Evolutionary conservation across 352 stramenopile species (phyloP).

Genomic region (Phytophthora pini): DNA sequence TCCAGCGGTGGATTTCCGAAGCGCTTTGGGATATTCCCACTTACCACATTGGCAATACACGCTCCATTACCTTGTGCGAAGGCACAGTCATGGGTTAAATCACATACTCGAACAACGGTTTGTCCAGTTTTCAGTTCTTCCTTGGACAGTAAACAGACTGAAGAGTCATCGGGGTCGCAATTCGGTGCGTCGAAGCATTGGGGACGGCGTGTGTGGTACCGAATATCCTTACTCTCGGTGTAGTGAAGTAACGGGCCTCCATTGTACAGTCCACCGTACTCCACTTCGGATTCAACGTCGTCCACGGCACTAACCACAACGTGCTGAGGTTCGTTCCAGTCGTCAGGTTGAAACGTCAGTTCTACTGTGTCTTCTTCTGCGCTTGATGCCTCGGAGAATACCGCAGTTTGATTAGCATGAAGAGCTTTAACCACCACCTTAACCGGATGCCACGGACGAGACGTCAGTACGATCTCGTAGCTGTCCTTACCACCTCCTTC

Average conservation of each 20-base stretch:
- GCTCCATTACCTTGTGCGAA: conserved; percentile 60
- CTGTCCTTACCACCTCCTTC: conserved; percentile 64
- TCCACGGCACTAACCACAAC: conserved; percentile 62
- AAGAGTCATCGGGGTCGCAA: conserved; percentile 45
- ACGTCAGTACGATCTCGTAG: conserved; percentile 65
- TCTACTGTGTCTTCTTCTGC: conserved; percentile 5
- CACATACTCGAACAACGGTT: conserved; percentile 53
- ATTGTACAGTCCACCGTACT: conserved; percentile 66
- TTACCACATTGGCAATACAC: conserved; percentile 40
- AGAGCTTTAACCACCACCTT: conserved; percentile 51
- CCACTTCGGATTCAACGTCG: conserved; percentile 61
- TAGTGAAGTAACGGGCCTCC: conserved; percentile 66
- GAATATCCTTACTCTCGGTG: conserved; percentile 58
- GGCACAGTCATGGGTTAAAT: conserved; percentile 48
- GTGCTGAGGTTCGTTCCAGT: conserved; percentile 60
- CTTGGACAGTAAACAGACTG: conserved; percentile 37
- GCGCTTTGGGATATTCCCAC: conserved; percentile 22
- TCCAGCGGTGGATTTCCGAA: conserved; percentile 50
- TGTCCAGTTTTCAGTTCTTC: background rate
- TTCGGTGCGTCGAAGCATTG: conserved; percentile 66
- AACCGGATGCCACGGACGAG: conserved; percentile 66
- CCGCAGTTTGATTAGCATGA: conserved; percentile 49
- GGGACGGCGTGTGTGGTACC: conserved; percentile 68
- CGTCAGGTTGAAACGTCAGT: conserved; percentile 47
- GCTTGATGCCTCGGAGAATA: conserved; percentile 8